These are phyloP conservation scores for Haplosporangium gracile DNA, from an alignment of 192 early-diverging fungal genomes.

Conservation along the genomic window DNA sequence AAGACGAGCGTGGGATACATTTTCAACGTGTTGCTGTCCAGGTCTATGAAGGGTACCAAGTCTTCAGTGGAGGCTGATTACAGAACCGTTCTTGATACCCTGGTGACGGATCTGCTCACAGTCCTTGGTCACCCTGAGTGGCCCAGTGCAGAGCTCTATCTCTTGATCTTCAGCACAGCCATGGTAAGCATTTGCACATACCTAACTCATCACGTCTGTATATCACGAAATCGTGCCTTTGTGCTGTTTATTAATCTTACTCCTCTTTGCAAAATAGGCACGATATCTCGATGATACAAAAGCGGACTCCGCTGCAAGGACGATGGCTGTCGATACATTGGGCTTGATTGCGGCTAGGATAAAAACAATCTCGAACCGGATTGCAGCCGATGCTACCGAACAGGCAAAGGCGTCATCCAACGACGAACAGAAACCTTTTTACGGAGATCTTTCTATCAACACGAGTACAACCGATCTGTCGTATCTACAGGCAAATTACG, in stretches of 20 bases:
- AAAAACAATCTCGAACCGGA: constrained; percentile 41
- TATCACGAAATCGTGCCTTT: too few species aligned
- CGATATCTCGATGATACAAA: constrained; percentile 73
- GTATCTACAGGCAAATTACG: constrained; percentile 30
- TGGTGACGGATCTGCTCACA: constrained; percentile 78
- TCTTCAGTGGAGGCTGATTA: constrained; percentile 79
- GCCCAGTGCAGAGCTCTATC: constrained; percentile 86
- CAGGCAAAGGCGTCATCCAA: background rate
- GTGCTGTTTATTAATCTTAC: background rate
- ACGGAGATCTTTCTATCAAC: constrained; percentile 23
- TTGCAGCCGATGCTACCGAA: background rate
- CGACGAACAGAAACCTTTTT: constrained; percentile 22
- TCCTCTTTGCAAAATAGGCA: constrained; percentile 40
- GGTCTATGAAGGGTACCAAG: constrained; percentile 60
- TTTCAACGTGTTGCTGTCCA: constrained; percentile 54
- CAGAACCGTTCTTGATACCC: constrained; percentile 73
- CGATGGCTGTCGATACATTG: constrained; percentile 73
- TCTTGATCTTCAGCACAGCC: constrained; percentile 75
- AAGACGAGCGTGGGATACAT: constrained; percentile 34
- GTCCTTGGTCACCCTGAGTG: constrained; percentile 89
- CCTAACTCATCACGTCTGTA: background rate
- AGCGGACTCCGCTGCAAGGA: constrained; percentile 65
- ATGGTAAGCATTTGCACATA: constrained; percentile 60
- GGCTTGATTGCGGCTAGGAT: constrained; percentile 75
- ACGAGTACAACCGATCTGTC: constrained; percentile 22